Evolutionary conservation across 2,329 filamentous ascomycete genomes (phyloP).

Genomic region (Penicillium decumbens): DNA sequence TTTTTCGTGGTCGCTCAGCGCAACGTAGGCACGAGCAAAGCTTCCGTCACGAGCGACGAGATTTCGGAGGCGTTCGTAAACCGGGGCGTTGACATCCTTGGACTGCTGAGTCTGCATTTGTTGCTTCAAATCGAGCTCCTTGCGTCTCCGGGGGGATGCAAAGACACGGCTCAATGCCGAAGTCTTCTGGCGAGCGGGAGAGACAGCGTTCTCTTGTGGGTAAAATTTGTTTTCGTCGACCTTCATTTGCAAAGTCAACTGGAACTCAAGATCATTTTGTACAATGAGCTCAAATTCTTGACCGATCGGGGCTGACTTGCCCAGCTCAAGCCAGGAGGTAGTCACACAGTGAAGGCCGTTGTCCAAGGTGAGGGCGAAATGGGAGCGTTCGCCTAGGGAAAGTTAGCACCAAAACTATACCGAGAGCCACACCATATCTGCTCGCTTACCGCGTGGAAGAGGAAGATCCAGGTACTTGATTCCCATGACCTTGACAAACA

Average conservation of each 20-base stretch:
- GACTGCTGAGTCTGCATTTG: constrained; percentile 77
- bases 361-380: constrained; percentile 95
- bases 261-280: constrained; percentile 96
- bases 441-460: constrained; percentile 72
- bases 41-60: constrained; percentile 86
- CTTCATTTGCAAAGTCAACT: constrained; percentile 93
- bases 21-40: constrained; percentile 90
- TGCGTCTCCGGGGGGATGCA: constrained; percentile 92
- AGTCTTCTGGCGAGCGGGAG: constrained; percentile 69
- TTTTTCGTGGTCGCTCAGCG: constrained; percentile 85
- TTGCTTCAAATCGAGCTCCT: constrained; percentile 81
- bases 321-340: constrained; percentile 89
- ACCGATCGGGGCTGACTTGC: constrained; percentile 86
- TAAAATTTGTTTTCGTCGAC: constrained; percentile 71
- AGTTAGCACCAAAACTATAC: constrained; percentile 22
- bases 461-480: constrained; percentile 89
- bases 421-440: background rate
- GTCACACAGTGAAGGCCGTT: constrained; percentile 98
- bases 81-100: constrained; percentile 50
- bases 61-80: constrained; percentile 82
- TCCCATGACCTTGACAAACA: constrained; percentile 98
- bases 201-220: constrained; percentile 40
- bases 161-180: constrained; percentile 90
- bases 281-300: constrained; percentile 98
- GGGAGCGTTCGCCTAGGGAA: constrained; percentile 71